These are phyloP conservation scores for Panaeolus papilionaceus DNA, from an alignment of 768 basidiomycete species.

Conservation along the genomic window DNA sequence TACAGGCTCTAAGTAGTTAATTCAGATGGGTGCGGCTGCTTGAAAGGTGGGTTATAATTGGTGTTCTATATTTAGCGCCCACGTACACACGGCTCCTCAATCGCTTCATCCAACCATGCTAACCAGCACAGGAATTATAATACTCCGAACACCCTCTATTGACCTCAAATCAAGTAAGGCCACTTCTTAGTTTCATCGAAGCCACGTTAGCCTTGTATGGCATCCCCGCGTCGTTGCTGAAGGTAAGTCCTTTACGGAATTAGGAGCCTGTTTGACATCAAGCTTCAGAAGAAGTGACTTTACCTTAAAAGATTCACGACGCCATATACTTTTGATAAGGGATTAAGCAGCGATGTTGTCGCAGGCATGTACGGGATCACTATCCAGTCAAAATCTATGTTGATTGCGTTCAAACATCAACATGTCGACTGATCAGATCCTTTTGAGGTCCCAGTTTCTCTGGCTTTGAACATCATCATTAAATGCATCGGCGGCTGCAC, in stretches of 20 bases:
- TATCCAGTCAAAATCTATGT: too few species aligned
- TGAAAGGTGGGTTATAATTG: neutral
- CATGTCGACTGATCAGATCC: too few species aligned
- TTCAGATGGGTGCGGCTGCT: too few species aligned
- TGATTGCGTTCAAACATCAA: too few species aligned
- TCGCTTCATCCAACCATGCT: neutral
- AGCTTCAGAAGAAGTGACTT: neutral
- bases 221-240: neutral
- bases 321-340: neutral
- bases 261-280: too few species aligned
- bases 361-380: neutral
- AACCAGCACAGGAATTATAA: neutral
- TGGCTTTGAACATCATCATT: too few species aligned
- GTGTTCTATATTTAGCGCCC: constrained; percentile 3
- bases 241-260: neutral
- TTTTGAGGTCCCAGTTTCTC: too few species aligned
- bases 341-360: neutral
- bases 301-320: neutral
- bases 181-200: constrained; percentile 11
- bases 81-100: neutral
- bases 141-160: neutral
- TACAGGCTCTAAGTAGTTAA: too few species aligned
- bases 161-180: neutral
- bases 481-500: too few species aligned
- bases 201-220: neutral